Evolutionary conservation across 805 yeast genomes (phyloP).

Genomic region (Alloascoidea africana): DNA sequence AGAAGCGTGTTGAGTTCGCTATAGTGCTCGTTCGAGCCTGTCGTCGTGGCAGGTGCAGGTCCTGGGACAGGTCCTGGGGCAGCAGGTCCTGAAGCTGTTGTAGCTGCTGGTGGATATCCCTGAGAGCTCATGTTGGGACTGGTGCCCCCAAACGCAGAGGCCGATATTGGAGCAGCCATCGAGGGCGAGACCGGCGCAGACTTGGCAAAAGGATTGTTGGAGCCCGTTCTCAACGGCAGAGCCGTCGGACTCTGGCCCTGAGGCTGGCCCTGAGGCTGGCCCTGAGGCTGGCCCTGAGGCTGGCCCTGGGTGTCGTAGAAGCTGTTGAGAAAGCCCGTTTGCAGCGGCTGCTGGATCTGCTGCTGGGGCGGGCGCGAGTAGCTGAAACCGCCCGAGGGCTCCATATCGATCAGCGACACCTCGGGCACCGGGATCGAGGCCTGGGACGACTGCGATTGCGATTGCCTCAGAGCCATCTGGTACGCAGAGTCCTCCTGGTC

Average conservation of each 20-base stretch:
- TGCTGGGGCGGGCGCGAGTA: neutral
- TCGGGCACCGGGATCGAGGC: neutral
- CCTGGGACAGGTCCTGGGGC: too few relatives aligned
- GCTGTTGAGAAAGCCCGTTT: neutral
- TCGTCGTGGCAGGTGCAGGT: too few relatives aligned
- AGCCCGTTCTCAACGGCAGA: neutral
- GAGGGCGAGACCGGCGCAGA: neutral
- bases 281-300: too few relatives aligned
- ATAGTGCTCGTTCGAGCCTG: too few relatives aligned
- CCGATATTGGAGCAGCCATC: neutral
- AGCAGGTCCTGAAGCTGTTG: neutral
- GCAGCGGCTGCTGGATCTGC: neutral
- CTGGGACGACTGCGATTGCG: neutral
- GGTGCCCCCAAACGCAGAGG: too few relatives aligned
- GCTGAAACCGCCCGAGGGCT: neutral
- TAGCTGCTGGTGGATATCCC: too few relatives aligned
- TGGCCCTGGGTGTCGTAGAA: too few relatives aligned
- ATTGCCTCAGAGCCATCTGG: too few relatives aligned
- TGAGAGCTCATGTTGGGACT: too few relatives aligned
- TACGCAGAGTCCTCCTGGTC: neutral
- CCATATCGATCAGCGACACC: neutral
- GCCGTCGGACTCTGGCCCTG: neutral
- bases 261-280: neutral
- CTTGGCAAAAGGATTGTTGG: neutral
- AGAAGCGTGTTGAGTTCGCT: slow-evolving; percentile 58